Percentiles rank a stretch among this genome's conserved stretches.
These are phyloP conservation scores for Alternaria brassicae DNA, from an alignment of 2,329 filamentous ascomycete genomes.

Conservation along the genomic window DNA sequence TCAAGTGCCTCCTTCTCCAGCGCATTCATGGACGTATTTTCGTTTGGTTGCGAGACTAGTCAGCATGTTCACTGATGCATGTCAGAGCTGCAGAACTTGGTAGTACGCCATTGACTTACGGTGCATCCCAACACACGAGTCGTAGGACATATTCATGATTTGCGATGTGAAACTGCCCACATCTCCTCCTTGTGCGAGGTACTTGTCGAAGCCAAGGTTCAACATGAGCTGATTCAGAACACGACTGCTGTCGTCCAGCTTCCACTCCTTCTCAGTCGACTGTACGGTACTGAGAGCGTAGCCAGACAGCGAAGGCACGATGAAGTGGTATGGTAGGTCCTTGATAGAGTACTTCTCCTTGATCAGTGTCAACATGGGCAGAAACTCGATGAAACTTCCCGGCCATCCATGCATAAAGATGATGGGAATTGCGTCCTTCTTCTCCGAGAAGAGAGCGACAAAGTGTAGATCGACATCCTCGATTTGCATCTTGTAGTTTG, in stretches of 20 bases:
- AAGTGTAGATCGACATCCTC: constrained; percentile 61
- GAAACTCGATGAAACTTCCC: constrained; percentile 63
- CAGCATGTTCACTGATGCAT: constrained; percentile 38
- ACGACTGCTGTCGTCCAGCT: constrained; percentile 49
- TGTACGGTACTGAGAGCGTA: constrained; percentile 60
- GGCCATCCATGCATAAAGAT: constrained; percentile 66
- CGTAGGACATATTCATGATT: constrained; percentile 50
- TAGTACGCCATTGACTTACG: constrained; percentile 21
- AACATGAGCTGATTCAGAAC: constrained; percentile 63
- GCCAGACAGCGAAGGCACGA: constrained; percentile 65
- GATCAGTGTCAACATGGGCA: constrained; percentile 59
- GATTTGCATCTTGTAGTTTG: constrained; percentile 59
- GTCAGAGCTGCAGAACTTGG: neutral
- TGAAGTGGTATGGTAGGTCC: constrained; percentile 63
- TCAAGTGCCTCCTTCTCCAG: constrained; percentile 29
- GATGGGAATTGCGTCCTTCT: constrained; percentile 60
- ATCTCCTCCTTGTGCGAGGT: constrained; percentile 66
- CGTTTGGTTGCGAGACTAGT: constrained; percentile 19
- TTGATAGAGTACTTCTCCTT: constrained; percentile 57
- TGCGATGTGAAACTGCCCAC: constrained; percentile 58
- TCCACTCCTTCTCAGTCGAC: constrained; percentile 57
- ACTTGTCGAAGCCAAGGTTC: constrained; percentile 62
- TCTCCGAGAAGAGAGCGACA: constrained; percentile 62
- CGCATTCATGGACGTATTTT: constrained; percentile 18
- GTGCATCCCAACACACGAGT: constrained; percentile 57